These are phyloP conservation scores for Coemansia sp. DNA, from an alignment of 192 early-diverging fungal species.

Conservation along the genomic window DNA sequence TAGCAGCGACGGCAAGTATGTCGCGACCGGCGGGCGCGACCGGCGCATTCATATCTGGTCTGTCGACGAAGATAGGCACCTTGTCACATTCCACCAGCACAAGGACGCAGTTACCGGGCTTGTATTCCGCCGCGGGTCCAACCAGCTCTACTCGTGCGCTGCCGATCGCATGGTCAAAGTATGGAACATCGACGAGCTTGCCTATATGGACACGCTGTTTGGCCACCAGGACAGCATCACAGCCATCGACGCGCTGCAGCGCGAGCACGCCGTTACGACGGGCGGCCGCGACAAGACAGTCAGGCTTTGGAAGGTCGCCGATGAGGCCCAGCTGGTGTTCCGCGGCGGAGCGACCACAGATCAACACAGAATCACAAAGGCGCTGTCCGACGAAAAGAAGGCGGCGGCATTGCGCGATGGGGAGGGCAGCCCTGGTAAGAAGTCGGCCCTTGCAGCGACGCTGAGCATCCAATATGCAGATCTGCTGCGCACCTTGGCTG, in stretches of 20 bases:
- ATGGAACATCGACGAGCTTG: constrained; percentile 90
- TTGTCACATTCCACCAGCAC: constrained; percentile 82
- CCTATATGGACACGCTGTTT: constrained; percentile 96
- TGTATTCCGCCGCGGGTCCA: constrained; percentile 74
- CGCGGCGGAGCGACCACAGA: constrained; percentile 64
- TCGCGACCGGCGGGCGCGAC: constrained; percentile 87
- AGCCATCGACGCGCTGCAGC: constrained; percentile 73
- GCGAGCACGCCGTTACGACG: constrained; percentile 86
- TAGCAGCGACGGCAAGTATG: constrained; percentile 62
- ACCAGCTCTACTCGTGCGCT: constrained; percentile 81
- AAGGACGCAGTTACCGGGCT: constrained; percentile 84
- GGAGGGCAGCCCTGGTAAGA: not conserved
- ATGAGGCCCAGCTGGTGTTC: constrained; percentile 92
- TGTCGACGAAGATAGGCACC: constrained; percentile 65
- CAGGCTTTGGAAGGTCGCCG: constrained; percentile 93
- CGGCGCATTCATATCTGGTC: constrained; percentile 93
- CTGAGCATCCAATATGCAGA: constrained; percentile 3
- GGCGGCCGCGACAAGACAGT: constrained; percentile 88
- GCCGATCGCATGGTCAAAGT: constrained; percentile 93
- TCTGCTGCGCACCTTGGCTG: constrained; percentile 20
- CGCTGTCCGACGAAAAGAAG: constrained; percentile 3
- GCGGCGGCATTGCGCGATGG: not conserved
- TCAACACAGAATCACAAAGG: constrained; percentile 25
- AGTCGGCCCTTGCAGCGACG: not conserved
- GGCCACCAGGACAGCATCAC: constrained; percentile 94